A percentile compares a stretch with the other conserved stretches of the same genome.
phyloP scores from a whole-genome alignment of 345 rosid species.

The Salix koriyanagi region DNA sequence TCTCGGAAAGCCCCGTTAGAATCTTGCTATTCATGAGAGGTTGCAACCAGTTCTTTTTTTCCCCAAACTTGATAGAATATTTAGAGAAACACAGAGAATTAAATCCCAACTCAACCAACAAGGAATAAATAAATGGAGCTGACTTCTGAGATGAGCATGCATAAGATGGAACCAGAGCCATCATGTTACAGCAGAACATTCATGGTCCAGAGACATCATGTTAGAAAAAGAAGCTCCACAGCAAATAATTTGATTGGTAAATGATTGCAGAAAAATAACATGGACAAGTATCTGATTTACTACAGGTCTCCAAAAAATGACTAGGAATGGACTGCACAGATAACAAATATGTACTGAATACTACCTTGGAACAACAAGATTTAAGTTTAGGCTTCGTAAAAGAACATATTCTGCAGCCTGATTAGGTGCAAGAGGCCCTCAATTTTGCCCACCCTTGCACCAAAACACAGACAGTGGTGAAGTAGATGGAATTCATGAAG shows the following conservation, averaged over 20 bases:
- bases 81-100: not conserved
- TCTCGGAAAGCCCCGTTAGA: slow-evolving; percentile 58
- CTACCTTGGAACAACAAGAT: not conserved
- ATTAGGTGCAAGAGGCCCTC: not conserved
- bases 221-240: not conserved
- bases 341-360: not conserved
- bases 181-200: not conserved
- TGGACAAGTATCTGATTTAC: not conserved
- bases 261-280: not conserved
- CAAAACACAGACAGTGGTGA: not conserved
- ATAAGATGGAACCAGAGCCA: not conserved
- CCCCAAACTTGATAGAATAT: not conserved
- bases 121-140: not conserved
- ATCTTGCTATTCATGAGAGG: not conserved
- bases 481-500: not conserved
- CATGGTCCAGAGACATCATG: not conserved
- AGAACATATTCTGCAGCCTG: not conserved
- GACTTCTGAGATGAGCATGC: not conserved
- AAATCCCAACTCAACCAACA: not conserved
- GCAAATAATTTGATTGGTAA: not conserved
- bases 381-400: not conserved
- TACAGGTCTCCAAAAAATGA: not conserved
- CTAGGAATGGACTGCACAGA: not conserved
- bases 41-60: not conserved
- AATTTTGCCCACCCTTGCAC: not conserved